Evolutionary conservation across 768 basidiomycete genomes (phyloP).

Genomic region (Amanita thiersii): DNA sequence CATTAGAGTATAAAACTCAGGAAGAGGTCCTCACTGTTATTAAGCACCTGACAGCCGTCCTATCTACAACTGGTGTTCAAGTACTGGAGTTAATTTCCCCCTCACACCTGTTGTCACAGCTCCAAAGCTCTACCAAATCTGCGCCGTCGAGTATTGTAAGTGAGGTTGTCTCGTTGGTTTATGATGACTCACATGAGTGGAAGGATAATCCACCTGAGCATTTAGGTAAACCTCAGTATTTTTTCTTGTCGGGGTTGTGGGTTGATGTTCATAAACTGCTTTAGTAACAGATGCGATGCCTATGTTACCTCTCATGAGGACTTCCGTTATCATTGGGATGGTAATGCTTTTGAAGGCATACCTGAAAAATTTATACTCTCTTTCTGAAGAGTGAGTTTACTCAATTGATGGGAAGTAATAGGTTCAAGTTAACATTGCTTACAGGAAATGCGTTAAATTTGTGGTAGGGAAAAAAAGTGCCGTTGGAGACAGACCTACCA

Average conservation of each 20-base stretch:
- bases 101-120: constrained; percentile 55
- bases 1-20: constrained; percentile 90
- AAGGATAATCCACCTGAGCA: background rate
- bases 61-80: constrained; percentile 78
- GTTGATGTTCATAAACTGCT: too few relatives aligned
- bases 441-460: constrained; percentile 88
- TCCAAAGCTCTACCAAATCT: constrained; percentile 25
- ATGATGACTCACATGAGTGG: too few relatives aligned
- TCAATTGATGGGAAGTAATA: background rate
- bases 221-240: too few relatives aligned
- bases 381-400: constrained; percentile 81
- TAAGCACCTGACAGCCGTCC: constrained; percentile 63
- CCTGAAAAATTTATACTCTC: constrained; percentile 72
- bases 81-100: constrained; percentile 71
- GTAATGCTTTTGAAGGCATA: constrained; percentile 84
- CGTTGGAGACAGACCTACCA: constrained; percentile 75
- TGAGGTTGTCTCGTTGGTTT: too few relatives aligned
- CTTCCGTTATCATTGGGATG: constrained; percentile 73
- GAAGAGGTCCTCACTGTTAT: constrained; percentile 89
- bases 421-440: background rate
- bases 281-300: background rate
- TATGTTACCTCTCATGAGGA: constrained; percentile 39
- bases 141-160: constrained; percentile 9
- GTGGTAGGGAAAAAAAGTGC: constrained; percentile 84
- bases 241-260: too few relatives aligned